Evolutionary conservation across 2,329 filamentous ascomycete species (phyloP).

Genomic region (Huntiella bhutanensis): DNA sequence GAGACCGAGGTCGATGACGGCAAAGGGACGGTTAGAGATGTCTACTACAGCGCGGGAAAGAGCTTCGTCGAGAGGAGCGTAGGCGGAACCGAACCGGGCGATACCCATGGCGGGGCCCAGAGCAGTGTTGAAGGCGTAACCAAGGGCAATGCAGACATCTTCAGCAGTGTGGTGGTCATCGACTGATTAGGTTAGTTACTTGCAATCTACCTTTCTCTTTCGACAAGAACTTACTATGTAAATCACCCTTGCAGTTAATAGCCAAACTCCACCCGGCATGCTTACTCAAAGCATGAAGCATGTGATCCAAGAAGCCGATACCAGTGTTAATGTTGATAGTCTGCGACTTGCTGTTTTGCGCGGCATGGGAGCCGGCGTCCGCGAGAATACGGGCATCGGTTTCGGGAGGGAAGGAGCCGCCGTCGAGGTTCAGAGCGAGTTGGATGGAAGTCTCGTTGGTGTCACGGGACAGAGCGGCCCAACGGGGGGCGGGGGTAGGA

Average conservation of each 20-base stretch:
- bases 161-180: constrained; percentile 98
- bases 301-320: constrained; percentile 96
- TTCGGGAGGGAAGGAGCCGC: constrained; percentile 54
- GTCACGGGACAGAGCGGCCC: constrained; percentile 62
- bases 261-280: constrained; percentile 86
- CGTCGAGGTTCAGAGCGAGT: constrained; percentile 81
- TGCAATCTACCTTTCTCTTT: background rate
- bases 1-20: constrained; percentile 66
- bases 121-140: constrained; percentile 63
- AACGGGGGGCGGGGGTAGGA: constrained; percentile 29
- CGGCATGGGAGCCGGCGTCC: constrained; percentile 49
- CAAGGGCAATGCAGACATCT: constrained; percentile 83
- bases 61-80: constrained; percentile 87
- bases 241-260: constrained; percentile 66
- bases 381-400: constrained; percentile 35
- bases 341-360: constrained; percentile 68
- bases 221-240: constrained; percentile 52
- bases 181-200: constrained; percentile 31
- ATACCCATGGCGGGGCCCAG: constrained; percentile 64
- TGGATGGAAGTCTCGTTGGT: constrained; percentile 98
- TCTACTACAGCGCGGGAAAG: constrained; percentile 87
- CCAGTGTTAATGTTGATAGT: constrained; percentile 77
- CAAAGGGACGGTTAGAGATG: constrained; percentile 77
- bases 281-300: constrained; percentile 92
- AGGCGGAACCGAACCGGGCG: constrained; percentile 77